Conservation (phyloP, 805 yeast genomes). For the Myxozyma lipomycoides region DNA sequence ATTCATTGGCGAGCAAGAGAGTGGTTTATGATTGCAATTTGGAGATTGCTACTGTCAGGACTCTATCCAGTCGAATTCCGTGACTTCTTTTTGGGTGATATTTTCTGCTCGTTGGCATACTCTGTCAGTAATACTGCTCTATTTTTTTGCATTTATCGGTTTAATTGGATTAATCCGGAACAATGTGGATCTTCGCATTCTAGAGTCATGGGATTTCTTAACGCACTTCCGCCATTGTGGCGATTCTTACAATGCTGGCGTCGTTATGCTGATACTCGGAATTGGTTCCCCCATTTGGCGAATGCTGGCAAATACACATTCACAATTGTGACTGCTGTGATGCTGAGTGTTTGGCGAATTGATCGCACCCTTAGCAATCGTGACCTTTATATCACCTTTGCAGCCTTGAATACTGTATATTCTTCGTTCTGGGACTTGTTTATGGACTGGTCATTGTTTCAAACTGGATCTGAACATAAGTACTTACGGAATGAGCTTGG, state of each 20-base stretch:
- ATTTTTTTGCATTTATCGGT: conserved; percentile 75
- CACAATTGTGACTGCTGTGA: conserved; percentile 62
- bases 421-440: conserved; percentile 82
- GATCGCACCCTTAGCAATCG: conserved; percentile 43
- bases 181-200: conserved; percentile 77
- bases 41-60: conserved; percentile 77
- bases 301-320: conserved; percentile 75
- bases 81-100: conserved; percentile 91
- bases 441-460: conserved; percentile 94
- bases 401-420: conserved; percentile 64
- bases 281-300: conserved; percentile 93
- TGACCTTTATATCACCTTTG: conserved; percentile 67
- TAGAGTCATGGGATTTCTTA: conserved; percentile 72
- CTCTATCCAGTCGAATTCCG: conserved; percentile 91
- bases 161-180: conserved; percentile 53
- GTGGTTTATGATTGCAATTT: conserved; percentile 69
- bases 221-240: conserved; percentile 84
- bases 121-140: conserved; percentile 79
- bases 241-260: conserved; percentile 86
- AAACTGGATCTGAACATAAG: conserved; percentile 53
- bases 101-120: conserved; percentile 82
- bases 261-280: conserved; percentile 89
- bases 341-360: conserved; percentile 75
- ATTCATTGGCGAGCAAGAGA: conserved; percentile 60
- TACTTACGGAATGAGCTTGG: conserved; percentile 70